Evolutionary conservation across 1,284 basidiomycete species (phyloP).

Genomic region (Anthracocystis setariae): DNA sequence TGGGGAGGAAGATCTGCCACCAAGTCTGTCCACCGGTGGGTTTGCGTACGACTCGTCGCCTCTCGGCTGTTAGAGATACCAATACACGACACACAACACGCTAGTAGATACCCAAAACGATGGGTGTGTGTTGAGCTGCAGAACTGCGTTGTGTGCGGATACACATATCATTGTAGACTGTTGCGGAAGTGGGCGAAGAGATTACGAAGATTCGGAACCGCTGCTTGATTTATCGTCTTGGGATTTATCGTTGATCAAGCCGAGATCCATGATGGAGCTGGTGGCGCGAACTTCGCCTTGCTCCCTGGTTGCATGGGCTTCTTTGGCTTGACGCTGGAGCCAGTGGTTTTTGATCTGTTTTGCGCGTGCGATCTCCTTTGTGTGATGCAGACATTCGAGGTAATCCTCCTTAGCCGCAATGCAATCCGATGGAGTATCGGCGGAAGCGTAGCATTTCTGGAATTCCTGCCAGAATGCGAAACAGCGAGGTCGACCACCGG

Average conservation of each 20-base stretch:
- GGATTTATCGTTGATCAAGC: constrained; percentile 44
- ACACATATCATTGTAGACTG: no score
- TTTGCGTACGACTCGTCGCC: constrained; percentile 16
- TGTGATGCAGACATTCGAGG: constrained; percentile 89
- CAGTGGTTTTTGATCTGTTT: constrained; percentile 60
- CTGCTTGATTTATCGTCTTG: not conserved
- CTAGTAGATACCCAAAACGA: no score
- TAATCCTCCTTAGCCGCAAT: constrained; percentile 83
- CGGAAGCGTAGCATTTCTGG: constrained; percentile 84
- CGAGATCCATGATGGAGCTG: constrained; percentile 52
- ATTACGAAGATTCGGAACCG: constrained; percentile 16
- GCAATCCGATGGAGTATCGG: constrained; percentile 82
- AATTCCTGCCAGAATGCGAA: constrained; percentile 86
- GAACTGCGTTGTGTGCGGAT: no score
- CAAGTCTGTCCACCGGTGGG: constrained; percentile 37
- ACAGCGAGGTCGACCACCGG: constrained; percentile 84
- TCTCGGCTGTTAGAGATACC: constrained; percentile 25
- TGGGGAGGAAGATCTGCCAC: constrained; percentile 26
- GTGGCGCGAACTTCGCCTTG: constrained; percentile 60
- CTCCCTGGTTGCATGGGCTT: constrained; percentile 52
- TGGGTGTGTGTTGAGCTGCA: no score
- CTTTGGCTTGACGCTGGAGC: constrained; percentile 52
- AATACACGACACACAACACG: not conserved
- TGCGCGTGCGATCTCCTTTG: constrained; percentile 75
- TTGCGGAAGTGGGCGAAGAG: no score